Evolutionary conservation across 1,284 basidiomycete genomes (phyloP), one percentile per base, ranked within the genome.

Genomic region (Thecaphora thlaspeos): DNA sequence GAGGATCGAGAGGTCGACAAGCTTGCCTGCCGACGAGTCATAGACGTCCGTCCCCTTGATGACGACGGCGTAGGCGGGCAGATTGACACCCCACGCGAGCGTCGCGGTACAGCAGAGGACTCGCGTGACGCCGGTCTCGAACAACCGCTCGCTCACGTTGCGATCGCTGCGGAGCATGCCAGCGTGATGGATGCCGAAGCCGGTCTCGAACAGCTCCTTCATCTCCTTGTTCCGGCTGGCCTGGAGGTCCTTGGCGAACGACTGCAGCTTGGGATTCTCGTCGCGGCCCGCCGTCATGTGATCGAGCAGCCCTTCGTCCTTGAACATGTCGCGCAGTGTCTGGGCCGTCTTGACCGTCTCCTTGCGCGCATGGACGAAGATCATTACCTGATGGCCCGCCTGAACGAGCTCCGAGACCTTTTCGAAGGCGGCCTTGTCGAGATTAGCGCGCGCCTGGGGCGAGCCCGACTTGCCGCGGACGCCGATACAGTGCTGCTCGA

Each of bases 21-120:
- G 96, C 30, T 65, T 66, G n/a, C 76, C 75, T 4, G 63, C 64
- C 4, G 72, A 68, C 7, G 74, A 70, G 46, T 77, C 72, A 77
- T 98, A 99, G 2, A 99, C 84, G 70, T 98, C 90, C 0, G 95
- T 99, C 15, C 95, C 95, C 80, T 98, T 99, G 82, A 99, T 99
- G 64, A 99, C 82, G 52, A 81, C 91, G 51, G 95, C 95, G 80
- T 98, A 96, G 4, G 95, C 95, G 37, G 95, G 95, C 71, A 99
- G 81, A 79, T 99, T 99, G 71, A 99, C 95, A 82, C 95, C 95
- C 95, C 95, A 99, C 1, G 95, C 95, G 30, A 99, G 83, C 0
- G 95, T 99, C 2, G 95, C 91, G 2, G 95, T 99, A 81, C 95
- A 98, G 79, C 91, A 97, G 11, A 99, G 82, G 43, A 97, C 91